Evolutionary conservation across 805 yeast species (phyloP), one percentile per base, ranked within the genome.

Genomic region (Zygoascus flipseniorum): DNA sequence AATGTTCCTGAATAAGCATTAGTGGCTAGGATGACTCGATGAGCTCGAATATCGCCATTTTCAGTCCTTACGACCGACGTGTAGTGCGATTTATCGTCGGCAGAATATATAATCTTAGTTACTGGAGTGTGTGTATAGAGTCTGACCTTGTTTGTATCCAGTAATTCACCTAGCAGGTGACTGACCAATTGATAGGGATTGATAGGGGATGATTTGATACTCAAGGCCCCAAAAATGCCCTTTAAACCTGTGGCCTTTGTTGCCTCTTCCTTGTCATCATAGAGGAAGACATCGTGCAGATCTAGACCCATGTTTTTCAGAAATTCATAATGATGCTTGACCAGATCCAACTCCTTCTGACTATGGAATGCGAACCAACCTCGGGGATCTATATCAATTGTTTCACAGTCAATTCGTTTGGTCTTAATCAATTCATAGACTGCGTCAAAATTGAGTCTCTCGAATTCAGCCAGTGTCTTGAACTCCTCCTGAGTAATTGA

Each of bases 131-230:
- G 67, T 1, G 80, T 67, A 52, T 75, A 76, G 32, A 76, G 55
- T 31, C 31, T 28, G 47, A 73, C 68, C 39, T 74, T 58, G n/a
- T 75, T 76, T 23, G 62, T 61, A 11, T 58, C 54, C 3, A 75
- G 59, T 26, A 65, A 58, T 18, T 58, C 59, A 55, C 66, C 65
- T 48, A 75, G 57, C 1, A 76, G 50, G 1, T 64, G 60, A 2
- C 65, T 61, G 47, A 73, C 65, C 2, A 76, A 60, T 56, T 71
- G 71, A 60, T 76, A 73, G 2, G 79, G 77, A 70, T 77, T 75
- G 48, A 76, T 61, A 5, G 72, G 70, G 5, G 75, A 74, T 2
- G 78, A 77, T 3, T 76, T 72, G 54, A 66, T 69, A 1, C 69
- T 63, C 31, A 74, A 52, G 19, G 71, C 69, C 14, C 71, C 68